Base-by-base conservation (phyloP, 192 early-diverging fungal genomes). In the Umbelopsis vinacea region DNA sequence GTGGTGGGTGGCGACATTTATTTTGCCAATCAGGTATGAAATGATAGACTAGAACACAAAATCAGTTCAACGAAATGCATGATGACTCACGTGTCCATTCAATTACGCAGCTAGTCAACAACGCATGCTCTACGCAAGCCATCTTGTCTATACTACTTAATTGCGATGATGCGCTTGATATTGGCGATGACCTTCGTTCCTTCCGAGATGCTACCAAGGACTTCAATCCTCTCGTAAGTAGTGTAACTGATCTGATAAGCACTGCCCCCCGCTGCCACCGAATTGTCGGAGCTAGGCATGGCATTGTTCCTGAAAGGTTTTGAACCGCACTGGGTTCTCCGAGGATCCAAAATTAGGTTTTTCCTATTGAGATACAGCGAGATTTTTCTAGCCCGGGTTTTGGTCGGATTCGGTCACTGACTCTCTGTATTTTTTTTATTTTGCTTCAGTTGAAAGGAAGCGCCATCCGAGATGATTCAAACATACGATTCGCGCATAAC, bases 81-180 rank as follows among this genome's bases (percentile, higher is more conserved):
- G 29, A 11, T 45, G 7, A 12, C 50, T 70, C 46, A 71, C 70
- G 57, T 63, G 57, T 6, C 15, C 57, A 63, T 26, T 24, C 35
- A 55, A 14, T 75, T 67, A 35, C 53, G 76, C 83, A 91, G 79
- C 77, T 92, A 0, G 82, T 91, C 52, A 77, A 88, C 43, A 89
- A 92, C 72, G 91, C 90, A 4, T 92, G 91, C 71, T 88, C 91
- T 8, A 90, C 90, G 5, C 87, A 92, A 72, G 91, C 90, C 8
- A 83, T 92, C 66, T 76, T 92, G 29, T 85, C 84, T 14, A 79
- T 92, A 9, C 70, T 91, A 47, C 74, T 92, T n/a, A 91, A 92
- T 71, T 81, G 79, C 66, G 52, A 52, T 6, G 38, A 76, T 48
- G 71, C 74, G 29, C 46, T 92, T 26, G 87, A 92, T 45, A 76